Evolutionary conservation across 2,329 filamentous ascomycete genomes (phyloP).

Genomic region (Fusarium scirpi): DNA sequence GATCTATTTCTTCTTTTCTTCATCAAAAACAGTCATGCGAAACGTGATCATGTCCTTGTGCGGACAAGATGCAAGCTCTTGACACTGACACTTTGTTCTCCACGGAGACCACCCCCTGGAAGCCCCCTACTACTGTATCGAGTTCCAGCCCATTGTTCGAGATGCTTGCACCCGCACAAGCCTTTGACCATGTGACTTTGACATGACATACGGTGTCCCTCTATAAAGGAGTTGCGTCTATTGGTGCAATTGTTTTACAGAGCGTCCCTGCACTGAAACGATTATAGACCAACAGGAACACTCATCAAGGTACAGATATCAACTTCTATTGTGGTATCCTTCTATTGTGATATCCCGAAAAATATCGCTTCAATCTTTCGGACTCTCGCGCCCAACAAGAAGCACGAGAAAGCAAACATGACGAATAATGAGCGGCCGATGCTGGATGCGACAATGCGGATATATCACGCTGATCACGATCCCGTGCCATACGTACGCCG

Average conservation of each 20-base stretch:
- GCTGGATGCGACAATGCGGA: constrained; percentile 1
- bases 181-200: constrained; percentile 45
- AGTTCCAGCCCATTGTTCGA: constrained; percentile 7
- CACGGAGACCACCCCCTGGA: constrained; percentile 36
- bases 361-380: neutral
- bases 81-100: constrained; percentile 33
- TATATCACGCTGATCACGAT: constrained; percentile 15
- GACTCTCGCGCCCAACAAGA: neutral
- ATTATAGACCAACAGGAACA: neutral
- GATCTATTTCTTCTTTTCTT: neutral
- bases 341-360: neutral
- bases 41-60: constrained; percentile 34
- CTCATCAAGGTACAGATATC: neutral
- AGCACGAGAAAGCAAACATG: constrained; percentile 1
- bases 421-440: neutral
- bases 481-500: constrained; percentile 3
- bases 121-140: neutral
- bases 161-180: constrained; percentile 45
- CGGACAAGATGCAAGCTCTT: constrained; percentile 34
- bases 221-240: constrained; percentile 25
- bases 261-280: neutral
- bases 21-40: constrained; percentile 5
- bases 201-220: constrained; percentile 27
- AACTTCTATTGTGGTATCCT: neutral
- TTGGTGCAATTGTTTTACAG: constrained; percentile 10